Evolutionary conservation across 495 filamentous ascomycete species (phyloP), one percentile per base, ranked within the genome.

Genomic region (Symbiotaphrina buchneri): DNA sequence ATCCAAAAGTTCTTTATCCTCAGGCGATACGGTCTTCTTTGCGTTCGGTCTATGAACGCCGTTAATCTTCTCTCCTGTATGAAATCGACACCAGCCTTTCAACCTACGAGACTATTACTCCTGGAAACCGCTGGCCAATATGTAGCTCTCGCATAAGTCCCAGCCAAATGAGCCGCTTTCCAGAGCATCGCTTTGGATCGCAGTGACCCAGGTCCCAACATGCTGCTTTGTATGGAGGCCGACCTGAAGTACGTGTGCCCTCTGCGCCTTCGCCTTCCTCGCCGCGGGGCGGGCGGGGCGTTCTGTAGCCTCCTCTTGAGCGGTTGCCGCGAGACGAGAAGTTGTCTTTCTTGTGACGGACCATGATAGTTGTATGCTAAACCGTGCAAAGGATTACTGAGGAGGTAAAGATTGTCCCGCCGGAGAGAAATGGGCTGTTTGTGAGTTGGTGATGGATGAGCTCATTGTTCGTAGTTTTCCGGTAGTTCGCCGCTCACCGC

Each of bases 121-220:
- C 87, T 21, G 72, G 61, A 46, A 81, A 81, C 41, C 79, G 80
- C 51, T 93, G 83, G 19, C 90, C 87, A 19, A 95, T 63, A 42
- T 78, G 68, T 27, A 97, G 68, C 50, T 91, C 78, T 34, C 87
- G 71, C 85, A 97, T 92, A 33, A 94, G 51, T 1, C 85, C 84
- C 18, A 90, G 65, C 41, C 75, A 68, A 61, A 95, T 90, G 22
- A 97, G 61, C 32, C 76, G 68, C 56, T 97, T 94, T 10, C 87
- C 87, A 0, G 85, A 94, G 50, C 87, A 97, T 41, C 90, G 61
- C 49, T 95, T 94, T 5, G 84, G 83, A 48, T 97, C 87, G 55
- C 87, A 97, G 49, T 97, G 87, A 29, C 81, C 82, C 21, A 97
- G 58, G 49, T 97, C 87, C 87, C 87, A 97, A 47, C 85, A 93